These are phyloP conservation scores for Teratosphaeria destructans DNA, from an alignment of 2,329 filamentous ascomycete species.

Conservation along the genomic window DNA sequence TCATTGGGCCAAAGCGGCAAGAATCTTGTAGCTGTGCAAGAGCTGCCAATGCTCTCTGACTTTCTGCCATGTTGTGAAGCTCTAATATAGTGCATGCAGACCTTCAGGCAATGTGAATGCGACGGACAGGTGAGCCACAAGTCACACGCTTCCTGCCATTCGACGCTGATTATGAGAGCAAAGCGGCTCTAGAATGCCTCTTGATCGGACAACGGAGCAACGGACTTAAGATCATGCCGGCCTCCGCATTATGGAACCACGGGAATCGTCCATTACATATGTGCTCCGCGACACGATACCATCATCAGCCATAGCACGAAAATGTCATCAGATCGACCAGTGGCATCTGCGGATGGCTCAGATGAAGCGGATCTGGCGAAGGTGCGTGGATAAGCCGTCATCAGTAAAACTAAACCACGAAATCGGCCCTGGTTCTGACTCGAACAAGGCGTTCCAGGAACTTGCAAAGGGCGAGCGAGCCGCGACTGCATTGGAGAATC, in stretches of 20 bases:
- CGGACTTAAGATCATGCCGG: neutral
- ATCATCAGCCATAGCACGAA: neutral
- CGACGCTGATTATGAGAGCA: neutral
- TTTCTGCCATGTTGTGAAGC: neutral
- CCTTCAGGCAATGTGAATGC: neutral
- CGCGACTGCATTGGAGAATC: constrained; percentile 44
- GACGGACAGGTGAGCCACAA: neutral
- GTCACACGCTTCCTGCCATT: neutral
- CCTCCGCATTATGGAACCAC: neutral
- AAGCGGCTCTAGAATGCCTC: neutral
- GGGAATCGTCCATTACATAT: neutral
- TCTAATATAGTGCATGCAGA: neutral
- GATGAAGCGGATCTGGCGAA: constrained; percentile 18
- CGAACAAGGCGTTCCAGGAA: constrained; percentile 38
- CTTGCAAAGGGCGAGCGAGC: constrained; percentile 46
- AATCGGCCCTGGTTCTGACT: neutral
- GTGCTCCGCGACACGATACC: too few relatives aligned
- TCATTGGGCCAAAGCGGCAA: neutral
- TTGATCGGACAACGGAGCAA: neutral
- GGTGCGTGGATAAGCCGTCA: constrained; percentile 6
- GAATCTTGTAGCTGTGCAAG: neutral
- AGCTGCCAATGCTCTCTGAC: neutral
- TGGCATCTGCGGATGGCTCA: constrained; percentile 10
- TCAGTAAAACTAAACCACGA: neutral
- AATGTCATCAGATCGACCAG: constrained; percentile 14